Conservation (phyloP, 176 grass and related monocot genomes). For the Guadua angustifolia region DNA sequence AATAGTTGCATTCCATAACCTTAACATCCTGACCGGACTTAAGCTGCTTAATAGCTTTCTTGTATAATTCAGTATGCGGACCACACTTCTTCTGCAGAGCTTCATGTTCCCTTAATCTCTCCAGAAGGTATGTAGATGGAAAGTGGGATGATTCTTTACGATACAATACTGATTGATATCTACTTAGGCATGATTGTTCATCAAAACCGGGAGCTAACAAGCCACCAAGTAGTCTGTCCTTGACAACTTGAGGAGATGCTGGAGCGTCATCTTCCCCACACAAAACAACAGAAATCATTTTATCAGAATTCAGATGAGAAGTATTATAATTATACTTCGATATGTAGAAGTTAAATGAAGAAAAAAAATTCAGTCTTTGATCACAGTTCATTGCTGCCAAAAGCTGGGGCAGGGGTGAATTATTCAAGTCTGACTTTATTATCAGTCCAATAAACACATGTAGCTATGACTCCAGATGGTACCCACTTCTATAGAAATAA, state of each 20-base stretch:
- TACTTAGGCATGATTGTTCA: slow-evolving; percentile 65
- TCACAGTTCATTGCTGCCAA: not conserved
- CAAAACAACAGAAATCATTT: not conserved
- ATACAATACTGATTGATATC: slow-evolving; percentile 60
- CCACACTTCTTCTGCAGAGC: slow-evolving; percentile 72
- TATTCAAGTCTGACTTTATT: not conserved
- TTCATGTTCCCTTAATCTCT: slow-evolving; percentile 67
- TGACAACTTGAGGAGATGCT: slow-evolving; percentile 32
- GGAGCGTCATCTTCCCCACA: slow-evolving; percentile 10
- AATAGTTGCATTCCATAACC: slow-evolving; percentile 56
- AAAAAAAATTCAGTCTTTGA: not conserved
- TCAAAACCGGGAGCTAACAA: slow-evolving; percentile 60
- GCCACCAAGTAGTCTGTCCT: slow-evolving; percentile 58
- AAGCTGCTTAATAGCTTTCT: slow-evolving; percentile 57
- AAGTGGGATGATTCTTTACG: slow-evolving; percentile 55
- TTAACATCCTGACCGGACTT: slow-evolving; percentile 44
- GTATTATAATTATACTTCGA: not conserved
- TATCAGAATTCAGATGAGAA: not conserved
- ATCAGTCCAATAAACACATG: not conserved
- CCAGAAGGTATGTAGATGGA: slow-evolving; percentile 60
- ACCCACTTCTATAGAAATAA: not conserved
- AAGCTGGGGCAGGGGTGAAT: not conserved
- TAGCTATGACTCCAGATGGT: not conserved
- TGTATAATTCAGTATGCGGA: slow-evolving; percentile 55
- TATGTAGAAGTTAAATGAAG: not conserved